Conservation (phyloP, 805 yeast genomes). For the Kluyveromyces nonfermentans region DNA sequence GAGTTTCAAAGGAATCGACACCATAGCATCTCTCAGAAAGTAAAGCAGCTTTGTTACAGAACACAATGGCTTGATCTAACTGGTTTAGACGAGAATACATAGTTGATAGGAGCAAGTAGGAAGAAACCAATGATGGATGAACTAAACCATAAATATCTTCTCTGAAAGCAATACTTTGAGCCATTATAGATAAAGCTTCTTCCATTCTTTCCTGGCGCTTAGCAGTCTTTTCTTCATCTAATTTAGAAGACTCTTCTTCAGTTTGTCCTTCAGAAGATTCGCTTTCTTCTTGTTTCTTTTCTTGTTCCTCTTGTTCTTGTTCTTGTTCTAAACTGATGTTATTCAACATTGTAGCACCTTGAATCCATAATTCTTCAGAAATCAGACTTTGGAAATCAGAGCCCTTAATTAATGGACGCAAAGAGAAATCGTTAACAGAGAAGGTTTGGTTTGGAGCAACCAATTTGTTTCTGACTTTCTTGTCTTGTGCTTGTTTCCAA, state of each 20-base stretch:
- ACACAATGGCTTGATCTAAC: conserved; percentile 48
- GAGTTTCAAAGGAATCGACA: conserved; percentile 66
- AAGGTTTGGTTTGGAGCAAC: conserved; percentile 35
- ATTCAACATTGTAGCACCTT: conserved; percentile 39
- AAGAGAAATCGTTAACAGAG: conserved; percentile 52
- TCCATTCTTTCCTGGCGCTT: conserved; percentile 32
- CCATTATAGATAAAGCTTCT: conserved; percentile 52
- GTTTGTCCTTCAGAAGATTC: neutral
- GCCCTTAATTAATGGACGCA: conserved; percentile 71
- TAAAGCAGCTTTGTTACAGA: conserved; percentile 58
- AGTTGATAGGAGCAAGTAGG: conserved; percentile 57
- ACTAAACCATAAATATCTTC: conserved; percentile 80
- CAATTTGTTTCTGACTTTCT: conserved; percentile 30
- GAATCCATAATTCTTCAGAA: conserved; percentile 67
- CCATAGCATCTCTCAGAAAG: conserved; percentile 78
- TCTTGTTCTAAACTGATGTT: conserved; percentile 9
- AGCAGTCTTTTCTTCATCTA: conserved; percentile 5
- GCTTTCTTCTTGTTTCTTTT: neutral
- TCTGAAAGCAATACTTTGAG: conserved; percentile 60
- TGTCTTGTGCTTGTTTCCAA: conserved; percentile 25
- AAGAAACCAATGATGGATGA: conserved; percentile 69
- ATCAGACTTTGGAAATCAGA: conserved; percentile 56
- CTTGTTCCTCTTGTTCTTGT: neutral
- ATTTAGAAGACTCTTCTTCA: neutral
- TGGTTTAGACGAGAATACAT: conserved; percentile 53